Base-by-base conservation (phyloP, 2,329 filamentous ascomycete species). In the Cladosporium sp. region DNA sequence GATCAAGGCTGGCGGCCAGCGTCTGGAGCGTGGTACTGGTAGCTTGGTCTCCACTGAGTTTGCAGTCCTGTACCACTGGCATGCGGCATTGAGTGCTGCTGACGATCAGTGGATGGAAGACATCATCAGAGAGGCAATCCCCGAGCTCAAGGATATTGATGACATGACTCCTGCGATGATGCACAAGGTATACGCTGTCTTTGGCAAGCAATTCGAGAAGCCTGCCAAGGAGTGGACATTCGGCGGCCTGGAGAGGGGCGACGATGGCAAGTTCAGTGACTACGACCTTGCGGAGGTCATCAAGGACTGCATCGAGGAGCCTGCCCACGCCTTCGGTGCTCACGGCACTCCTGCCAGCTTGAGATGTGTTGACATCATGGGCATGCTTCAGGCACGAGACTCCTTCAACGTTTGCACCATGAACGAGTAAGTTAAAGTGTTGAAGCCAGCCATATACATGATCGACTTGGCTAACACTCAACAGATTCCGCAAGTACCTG, bases 251-350 rank as follows among this genome's bases (percentile, higher is more conserved):
- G 55, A 72, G 52, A 61, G 73, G 58, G 65, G 65, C 1, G 48
- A 62, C 11, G 63, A 75, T 61, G 67, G 75, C 20, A 65, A 58
- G 29, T 74, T 74, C 59, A 65, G 59, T 22, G 74, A 77, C 51
- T 60, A 58, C 18, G 69, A 74, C 18, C 67, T 77, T 15, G 72
- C 68, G 8, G 64, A 72, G 16, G 62, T 76, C 42, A 65, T 74
- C 58, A 74, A 72, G 50, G 63, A 67, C 53, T 72, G 71, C 19
- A 68, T 77, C 42, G 72, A 77, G 43, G 73, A 77, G 49, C 67
- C 73, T 3, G 72, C 73, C 0, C 73, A 75, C 55, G 73, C 73
- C 1, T 78, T 78, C 59, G 75, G 76, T 12, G 70, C 75, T 2
- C 69, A 75, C 56, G 69, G 73, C 9, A 71, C 74, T 2, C 74